A percentile compares a stretch with the other conserved stretches of the same genome.
phyloP scores from a whole-genome alignment of 163 green algal genomes.

The Chloroidium sp. region DNA sequence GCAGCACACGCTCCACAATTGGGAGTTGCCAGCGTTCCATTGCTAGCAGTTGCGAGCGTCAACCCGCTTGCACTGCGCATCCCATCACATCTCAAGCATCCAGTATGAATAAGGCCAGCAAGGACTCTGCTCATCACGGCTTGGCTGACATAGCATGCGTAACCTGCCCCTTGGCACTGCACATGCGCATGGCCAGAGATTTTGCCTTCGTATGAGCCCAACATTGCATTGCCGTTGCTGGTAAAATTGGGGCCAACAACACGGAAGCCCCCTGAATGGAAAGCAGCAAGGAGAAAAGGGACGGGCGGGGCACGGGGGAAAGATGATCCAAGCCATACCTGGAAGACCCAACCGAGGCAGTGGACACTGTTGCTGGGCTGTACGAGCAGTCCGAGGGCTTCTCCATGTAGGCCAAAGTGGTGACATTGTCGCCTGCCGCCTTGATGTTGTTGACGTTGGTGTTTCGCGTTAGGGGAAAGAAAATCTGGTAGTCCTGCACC shows the following conservation, averaged over 20 bases:
- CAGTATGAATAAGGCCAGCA: too few species aligned
- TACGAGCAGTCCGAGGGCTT: conserved; percentile 13
- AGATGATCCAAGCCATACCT: background rate
- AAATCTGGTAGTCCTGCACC: conserved; percentile 11
- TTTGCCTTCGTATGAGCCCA: background rate
- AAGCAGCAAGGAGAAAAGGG: background rate
- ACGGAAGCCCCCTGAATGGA: background rate
- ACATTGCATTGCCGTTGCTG: background rate
- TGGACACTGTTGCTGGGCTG: background rate
- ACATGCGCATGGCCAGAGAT: background rate
- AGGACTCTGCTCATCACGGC: background rate
- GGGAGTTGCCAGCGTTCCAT: background rate
- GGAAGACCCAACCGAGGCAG: background rate
- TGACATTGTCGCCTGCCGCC: background rate
- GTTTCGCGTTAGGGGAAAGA: conserved; percentile 8
- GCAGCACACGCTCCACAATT: conserved; percentile 11
- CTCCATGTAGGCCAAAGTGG: background rate
- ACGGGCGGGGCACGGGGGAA: background rate
- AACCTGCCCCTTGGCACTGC: background rate
- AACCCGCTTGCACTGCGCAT: background rate
- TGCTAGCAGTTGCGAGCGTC: conserved; percentile 5
- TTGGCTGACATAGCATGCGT: background rate
- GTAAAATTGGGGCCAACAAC: background rate
- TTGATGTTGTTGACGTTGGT: conserved; percentile 18
- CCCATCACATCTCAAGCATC: too few species aligned